Conservation (phyloP, 2,329 filamentous ascomycete genomes). For the Neopestalotiopsis rosae region DNA sequence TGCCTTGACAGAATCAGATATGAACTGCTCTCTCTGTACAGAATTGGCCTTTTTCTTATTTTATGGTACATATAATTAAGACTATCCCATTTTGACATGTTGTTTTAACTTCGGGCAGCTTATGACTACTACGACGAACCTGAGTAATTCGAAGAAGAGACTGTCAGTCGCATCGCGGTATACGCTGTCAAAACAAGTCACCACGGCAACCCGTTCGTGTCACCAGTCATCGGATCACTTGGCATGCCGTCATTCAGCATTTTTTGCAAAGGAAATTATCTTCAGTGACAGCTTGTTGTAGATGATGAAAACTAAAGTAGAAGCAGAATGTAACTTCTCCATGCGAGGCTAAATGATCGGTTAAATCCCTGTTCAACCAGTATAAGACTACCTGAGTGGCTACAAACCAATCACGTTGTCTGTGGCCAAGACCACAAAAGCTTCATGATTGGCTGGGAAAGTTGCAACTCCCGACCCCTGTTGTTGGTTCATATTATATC, state of each 20-base stretch:
- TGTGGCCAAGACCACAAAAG: background rate
- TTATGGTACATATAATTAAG: too few relatives aligned
- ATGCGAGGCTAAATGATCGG: slow-evolving; percentile 7
- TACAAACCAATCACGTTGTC: background rate
- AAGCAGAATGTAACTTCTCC: slow-evolving; percentile 7
- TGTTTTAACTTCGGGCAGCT: too few relatives aligned
- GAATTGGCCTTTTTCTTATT: too few relatives aligned
- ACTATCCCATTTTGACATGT: too few relatives aligned
- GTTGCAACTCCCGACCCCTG: background rate
- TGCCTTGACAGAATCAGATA: too few relatives aligned
- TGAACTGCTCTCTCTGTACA: too few relatives aligned
- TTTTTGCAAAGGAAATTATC: background rate
- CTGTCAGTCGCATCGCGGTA: too few relatives aligned
- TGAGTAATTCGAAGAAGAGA: too few relatives aligned
- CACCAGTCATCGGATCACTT: background rate
- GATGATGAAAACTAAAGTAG: background rate
- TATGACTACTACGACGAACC: too few relatives aligned
- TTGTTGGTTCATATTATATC: slow-evolving; percentile 4
- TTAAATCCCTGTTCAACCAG: slow-evolving; percentile 5
- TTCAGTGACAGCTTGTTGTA: background rate
- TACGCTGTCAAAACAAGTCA: too few relatives aligned
- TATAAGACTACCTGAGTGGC: background rate
- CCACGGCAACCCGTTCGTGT: too few relatives aligned
- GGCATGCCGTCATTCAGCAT: background rate
- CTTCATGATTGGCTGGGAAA: slow-evolving; percentile 1